Evolutionary conservation across 768 basidiomycete genomes (phyloP), one percentile per base, ranked within the genome.

Genomic region (Mycena vulgaris): DNA sequence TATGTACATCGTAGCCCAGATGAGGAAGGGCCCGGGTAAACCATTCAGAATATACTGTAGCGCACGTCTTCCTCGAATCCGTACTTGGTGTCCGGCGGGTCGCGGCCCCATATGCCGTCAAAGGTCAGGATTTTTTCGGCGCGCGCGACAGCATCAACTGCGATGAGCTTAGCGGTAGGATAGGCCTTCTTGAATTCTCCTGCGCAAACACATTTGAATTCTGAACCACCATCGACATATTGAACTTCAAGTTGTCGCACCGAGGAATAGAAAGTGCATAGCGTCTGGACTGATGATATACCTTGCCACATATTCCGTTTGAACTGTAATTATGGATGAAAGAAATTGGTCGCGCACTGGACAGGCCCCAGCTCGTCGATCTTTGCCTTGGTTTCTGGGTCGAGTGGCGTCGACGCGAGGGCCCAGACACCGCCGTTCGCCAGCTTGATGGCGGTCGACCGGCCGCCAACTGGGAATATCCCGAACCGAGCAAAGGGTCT

Each of bases 391-490:
- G 94, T 95, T 28, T 89, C 89, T 2, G 83, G 81, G 49, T 89
- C 86, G 63, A 94, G 81, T 0, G 93, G 90, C 4, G 92, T 92
- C 1, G 94, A 95, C 0, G 93, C 95, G 21, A 95, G 82, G 17
- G 96, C 84, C 89, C 94, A 96, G 25, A 96, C 90, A 11, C 89
- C 90, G 31, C 92, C 90, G 66, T 87, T 85, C 55, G 80, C 78
- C 30, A 97, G 83, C 80, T 86, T 89, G 77, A 97, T 84, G 0
- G 95, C 96, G 0, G 95, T 97, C 10, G 93, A 91, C 53, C 96
- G 84, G 27, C 95, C 95, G 0, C 96, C 96, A 28, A 96, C 81
- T 9, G 94, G 93, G 16, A 95, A 71, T 27, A 94, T 14, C 10
- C 90, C 89, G 65, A 87, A 89, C 42, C 93, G 87, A 10, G 88